Evolutionary conservation across 129 eudicot genomes (phyloP), one percentile per base, ranked within the genome.

Genomic region (Saussurea involucrata): DNA sequence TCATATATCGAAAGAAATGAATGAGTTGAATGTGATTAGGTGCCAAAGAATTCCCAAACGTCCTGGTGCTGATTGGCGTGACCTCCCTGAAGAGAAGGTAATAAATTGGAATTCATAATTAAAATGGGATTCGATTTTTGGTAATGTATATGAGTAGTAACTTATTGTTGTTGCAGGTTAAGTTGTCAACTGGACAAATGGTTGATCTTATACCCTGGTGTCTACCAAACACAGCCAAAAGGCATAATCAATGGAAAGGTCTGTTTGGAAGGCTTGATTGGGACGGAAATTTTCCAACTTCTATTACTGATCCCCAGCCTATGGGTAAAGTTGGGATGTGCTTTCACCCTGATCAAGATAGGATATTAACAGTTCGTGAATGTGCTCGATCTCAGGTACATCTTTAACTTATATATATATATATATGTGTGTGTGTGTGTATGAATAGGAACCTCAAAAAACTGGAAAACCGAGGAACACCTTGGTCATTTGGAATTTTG

Each of bases 251-350:
- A 68, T 88, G 96, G 90, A 90, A 90, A 81, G 92, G 92, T 31
- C 70, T 90, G 57, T 90, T 79, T 73, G 96, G 96, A 60, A 84
- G 96, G 86, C 79, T 90, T 76, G 92, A 90, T 40, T 90, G 96
- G 96, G 92, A 88, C n/a, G 96, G 96, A 10, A 85, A 90, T 80
- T 88, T 88, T 63, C 92, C 96, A 22, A 90, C 96, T 24, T 88
- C 92, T 37, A 77, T 88, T 42, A 90, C 96, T 0, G 96, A 90
- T 60, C 96, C 96, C 1, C 96, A 90, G 71, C 90, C 96, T 33
- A 90, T 85, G 90, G 92, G 90, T n/a, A 90, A 90, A 64, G 96
- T 90, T 34, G 96, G 96, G 46, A 85, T 85, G 92, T 87, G 96
- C 83, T 90, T 90, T 84, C 96, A 90, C 55, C 96, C 96, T 32